A percentile compares a stretch with the other conserved stretches of the same genome.
Conservation (phyloP, 1,284 basidiomycete genomes). For the Vanrija sp. region DNA sequence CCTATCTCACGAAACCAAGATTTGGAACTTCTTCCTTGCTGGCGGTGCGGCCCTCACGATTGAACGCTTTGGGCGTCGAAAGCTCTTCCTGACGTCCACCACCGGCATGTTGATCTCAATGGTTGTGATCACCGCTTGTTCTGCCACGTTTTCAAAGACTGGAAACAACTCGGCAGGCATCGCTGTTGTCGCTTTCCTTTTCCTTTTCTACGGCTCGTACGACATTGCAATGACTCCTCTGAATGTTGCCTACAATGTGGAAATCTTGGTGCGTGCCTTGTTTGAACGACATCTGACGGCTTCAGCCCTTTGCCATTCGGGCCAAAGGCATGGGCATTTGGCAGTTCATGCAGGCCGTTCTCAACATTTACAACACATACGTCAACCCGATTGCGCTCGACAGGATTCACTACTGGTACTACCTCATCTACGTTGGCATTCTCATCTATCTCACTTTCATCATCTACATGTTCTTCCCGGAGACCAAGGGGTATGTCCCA, state of each 20-base stretch:
- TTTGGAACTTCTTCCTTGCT: slow-evolving; percentile 20
- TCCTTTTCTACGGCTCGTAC: slow-evolving; percentile 28
- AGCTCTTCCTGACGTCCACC: slow-evolving; percentile 33
- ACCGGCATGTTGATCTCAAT: slow-evolving; percentile 28
- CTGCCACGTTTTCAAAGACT: slow-evolving; percentile 29
- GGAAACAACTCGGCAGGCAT: slow-evolving; percentile 20
- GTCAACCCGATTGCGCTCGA: slow-evolving; percentile 42
- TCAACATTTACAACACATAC: slow-evolving; percentile 44
- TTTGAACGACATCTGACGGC: no score
- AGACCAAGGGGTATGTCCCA: slow-evolving; percentile 15
- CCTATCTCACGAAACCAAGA: no score
- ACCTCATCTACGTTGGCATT: slow-evolving; percentile 6
- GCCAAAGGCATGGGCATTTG: slow-evolving; percentile 30
- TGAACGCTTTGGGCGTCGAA: slow-evolving; percentile 35
- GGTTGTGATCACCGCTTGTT: slow-evolving; percentile 27
- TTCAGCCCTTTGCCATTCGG: slow-evolving; percentile 22
- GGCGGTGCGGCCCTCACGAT: slow-evolving; percentile 32
- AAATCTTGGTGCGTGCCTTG: slow-evolving; percentile 21
- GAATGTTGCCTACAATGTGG: slow-evolving; percentile 24
- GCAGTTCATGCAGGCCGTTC: slow-evolving; percentile 38
- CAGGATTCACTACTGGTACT: slow-evolving; percentile 24
- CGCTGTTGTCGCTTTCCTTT: slow-evolving; percentile 39
- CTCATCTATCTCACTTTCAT: no score
- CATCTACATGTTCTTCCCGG: slow-evolving; percentile 8
- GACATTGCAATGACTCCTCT: slow-evolving; percentile 20